Evolutionary conservation across 768 basidiomycete genomes (phyloP), one percentile per base, ranked within the genome.

Genomic region (Calocybe indica): DNA sequence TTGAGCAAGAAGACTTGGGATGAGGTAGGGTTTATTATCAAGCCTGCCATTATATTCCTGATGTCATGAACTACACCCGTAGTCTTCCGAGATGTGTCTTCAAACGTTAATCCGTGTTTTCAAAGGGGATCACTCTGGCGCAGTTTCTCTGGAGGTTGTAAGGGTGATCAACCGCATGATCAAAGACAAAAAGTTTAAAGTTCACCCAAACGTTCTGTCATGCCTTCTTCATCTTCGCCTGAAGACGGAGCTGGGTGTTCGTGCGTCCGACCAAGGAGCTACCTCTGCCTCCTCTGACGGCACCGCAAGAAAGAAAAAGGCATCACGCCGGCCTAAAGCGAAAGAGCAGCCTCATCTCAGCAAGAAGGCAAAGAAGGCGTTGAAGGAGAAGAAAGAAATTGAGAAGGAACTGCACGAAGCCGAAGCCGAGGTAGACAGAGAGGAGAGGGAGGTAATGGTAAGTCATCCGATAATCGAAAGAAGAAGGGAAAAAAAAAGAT

Each of bases 121-220:
- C 67, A 79, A 80, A 43, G 78, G 79, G 52, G 96, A 98, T 70
- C 67, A 78, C 13, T 86, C 87, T 8, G 92, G 93, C 12, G 67
- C 70, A 7, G 74, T 88, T 41, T 96, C 96, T 4, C 76, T 97
- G 48, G 92, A 96, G 62, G 71, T 85, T 48, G 90, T 98, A 37
- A 88, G 93, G 39, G 72, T 97, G 35, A 66, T 99, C 52, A 93
- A 96, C 56, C 82, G 93, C 50, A 97, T 97, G 89, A 80, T 96
- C 62, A 97, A 95, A 64, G 95, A 96, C 61, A 83, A 84, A 31
- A 80, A 82, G 53, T 99, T 89, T 69, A 83, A 85, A 53, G 83
- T 98, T 37, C 87, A 94, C 59, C 91, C 95, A 7, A 83, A 89
- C 50, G 88, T 93, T 40, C 75, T 98, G 40, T 79, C 84, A 10